Conservation (phyloP, 345 rosid species). For the Eutrema heterophyllum region DNA sequence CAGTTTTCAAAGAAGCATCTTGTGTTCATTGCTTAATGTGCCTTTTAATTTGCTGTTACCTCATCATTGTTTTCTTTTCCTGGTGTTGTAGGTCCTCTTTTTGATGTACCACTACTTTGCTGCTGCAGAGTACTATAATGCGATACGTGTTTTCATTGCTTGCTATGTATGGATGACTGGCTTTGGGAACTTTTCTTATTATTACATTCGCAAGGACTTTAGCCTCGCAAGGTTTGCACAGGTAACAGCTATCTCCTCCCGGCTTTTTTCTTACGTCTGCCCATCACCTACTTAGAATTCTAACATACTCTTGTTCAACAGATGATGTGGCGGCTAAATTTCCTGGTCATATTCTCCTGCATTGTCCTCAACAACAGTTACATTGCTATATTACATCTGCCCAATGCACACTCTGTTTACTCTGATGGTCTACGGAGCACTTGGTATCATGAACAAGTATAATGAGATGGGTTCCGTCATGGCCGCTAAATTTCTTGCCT, state of each 20-base stretch:
- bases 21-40: neutral
- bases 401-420: constrained; percentile 99
- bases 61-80: constrained; percentile 13
- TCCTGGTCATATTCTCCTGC: constrained; percentile 85
- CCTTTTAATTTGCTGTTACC: neutral
- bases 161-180: constrained; percentile 99
- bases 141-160: constrained; percentile 90
- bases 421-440: constrained; percentile 96
- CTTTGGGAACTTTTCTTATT: constrained; percentile 97
- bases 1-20: neutral
- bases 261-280: neutral
- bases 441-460: constrained; percentile 85
- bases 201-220: constrained; percentile 95
- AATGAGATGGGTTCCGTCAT: constrained; percentile 79
- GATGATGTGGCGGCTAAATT: constrained; percentile 99
- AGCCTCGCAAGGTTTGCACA: constrained; percentile 94
- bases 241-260: constrained; percentile 39
- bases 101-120: constrained; percentile 99
- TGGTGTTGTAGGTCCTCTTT: constrained; percentile 76
- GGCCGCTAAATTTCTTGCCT: constrained; percentile 60
- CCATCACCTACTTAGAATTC: constrained; percentile 24
- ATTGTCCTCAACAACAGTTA: constrained; percentile 84
- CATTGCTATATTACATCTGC: constrained; percentile 90
- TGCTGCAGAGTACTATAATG: constrained; percentile 88
- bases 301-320: constrained; percentile 35